These are phyloP conservation scores for Sphagnum magellanicum DNA, from an alignment of 228 moss, liverwort and hornwort genomes.

Conservation along the genomic window DNA sequence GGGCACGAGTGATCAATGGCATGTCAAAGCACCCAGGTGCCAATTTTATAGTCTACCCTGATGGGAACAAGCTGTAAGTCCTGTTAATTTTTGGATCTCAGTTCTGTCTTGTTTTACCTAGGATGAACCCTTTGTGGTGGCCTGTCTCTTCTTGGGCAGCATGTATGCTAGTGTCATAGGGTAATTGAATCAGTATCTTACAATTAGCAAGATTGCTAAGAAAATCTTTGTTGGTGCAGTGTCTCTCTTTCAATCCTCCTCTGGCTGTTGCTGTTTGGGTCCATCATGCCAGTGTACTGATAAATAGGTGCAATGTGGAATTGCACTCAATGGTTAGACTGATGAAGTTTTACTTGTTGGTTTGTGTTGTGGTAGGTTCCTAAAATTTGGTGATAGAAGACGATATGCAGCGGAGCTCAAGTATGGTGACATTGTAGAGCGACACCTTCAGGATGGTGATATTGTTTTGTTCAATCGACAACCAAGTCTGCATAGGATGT, in stretches of 20 bases:
- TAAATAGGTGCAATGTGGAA: background rate
- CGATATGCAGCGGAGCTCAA: slow-evolving; percentile 92
- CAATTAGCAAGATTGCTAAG: no score
- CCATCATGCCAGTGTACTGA: background rate
- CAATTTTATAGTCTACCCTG: slow-evolving; percentile 80
- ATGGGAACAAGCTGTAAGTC: slow-evolving; percentile 56
- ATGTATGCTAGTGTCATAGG: no score
- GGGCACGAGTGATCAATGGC: slow-evolving; percentile 82
- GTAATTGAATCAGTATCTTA: no score
- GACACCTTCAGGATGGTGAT: slow-evolving; percentile 95
- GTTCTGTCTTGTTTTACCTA: background rate
- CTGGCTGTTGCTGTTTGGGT: no score
- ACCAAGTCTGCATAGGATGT: slow-evolving; percentile 98
- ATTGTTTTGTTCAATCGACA: slow-evolving; percentile 95
- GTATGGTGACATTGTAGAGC: slow-evolving; percentile 92
- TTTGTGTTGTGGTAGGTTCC: slow-evolving; percentile 39
- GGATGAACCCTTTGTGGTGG: background rate
- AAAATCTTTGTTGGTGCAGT: no score
- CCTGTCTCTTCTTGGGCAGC: background rate
- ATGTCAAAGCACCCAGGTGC: slow-evolving; percentile 97
- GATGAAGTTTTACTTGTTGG: background rate
- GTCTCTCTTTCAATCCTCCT: no score
- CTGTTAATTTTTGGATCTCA: background rate
- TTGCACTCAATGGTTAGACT: background rate
- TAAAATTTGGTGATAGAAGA: slow-evolving; percentile 87